Conservation (phyloP, 192 early-diverging fungal species). For the Coemansia umbellata region DNA sequence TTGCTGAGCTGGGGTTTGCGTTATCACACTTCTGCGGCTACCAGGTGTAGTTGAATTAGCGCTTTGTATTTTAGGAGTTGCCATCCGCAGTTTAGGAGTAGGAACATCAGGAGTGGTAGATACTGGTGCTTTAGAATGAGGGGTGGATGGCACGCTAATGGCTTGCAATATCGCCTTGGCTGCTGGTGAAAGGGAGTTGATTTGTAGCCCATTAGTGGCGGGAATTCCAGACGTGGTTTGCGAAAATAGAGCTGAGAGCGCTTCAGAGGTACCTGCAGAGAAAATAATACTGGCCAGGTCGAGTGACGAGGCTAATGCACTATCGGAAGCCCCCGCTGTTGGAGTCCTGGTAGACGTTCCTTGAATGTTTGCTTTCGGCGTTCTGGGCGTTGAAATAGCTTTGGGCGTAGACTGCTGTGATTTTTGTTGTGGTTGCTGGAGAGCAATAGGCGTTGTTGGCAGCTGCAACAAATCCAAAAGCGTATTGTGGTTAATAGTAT, state of each 20-base stretch:
- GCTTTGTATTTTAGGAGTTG: not conserved
- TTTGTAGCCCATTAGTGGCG: not conserved
- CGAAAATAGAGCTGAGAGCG: constrained; percentile 2
- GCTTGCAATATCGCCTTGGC: not conserved
- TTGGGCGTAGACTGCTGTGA: not conserved
- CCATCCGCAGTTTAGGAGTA: too few relatives aligned
- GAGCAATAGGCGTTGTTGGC: not conserved
- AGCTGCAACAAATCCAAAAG: not conserved
- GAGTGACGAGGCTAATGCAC: not conserved
- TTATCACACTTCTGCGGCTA: not conserved
- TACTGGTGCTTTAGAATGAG: not conserved
- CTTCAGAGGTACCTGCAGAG: not conserved
- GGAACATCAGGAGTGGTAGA: too few relatives aligned
- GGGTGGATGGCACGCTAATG: not conserved
- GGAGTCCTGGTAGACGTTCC: not conserved
- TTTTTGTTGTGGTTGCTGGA: not conserved
- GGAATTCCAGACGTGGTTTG: not conserved
- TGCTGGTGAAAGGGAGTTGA: not conserved
- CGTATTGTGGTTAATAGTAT: too few relatives aligned
- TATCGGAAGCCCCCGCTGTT: not conserved
- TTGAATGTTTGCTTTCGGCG: not conserved
- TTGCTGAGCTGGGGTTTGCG: not conserved
- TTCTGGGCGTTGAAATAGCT: not conserved
- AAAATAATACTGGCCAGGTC: not conserved
- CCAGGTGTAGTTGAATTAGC: not conserved